Conservation (phyloP, 495 filamentous ascomycete genomes). For the Aspergillus nanangensis region DNA sequence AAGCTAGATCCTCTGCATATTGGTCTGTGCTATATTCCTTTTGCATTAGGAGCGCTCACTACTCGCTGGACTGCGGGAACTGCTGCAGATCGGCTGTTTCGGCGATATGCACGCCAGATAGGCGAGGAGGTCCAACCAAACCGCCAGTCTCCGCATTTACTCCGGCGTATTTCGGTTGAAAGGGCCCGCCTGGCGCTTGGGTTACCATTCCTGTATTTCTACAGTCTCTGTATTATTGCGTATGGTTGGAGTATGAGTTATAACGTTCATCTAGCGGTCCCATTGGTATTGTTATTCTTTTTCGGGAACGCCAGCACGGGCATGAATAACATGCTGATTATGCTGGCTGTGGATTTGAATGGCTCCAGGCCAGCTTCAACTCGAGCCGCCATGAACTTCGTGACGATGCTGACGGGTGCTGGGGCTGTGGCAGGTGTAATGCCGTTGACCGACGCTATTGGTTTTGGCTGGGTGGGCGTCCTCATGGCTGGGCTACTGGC, state of each 20-base stretch:
- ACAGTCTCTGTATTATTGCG: slow-evolving; percentile 22
- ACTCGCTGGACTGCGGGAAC: slow-evolving; percentile 29
- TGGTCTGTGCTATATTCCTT: slow-evolving; percentile 44
- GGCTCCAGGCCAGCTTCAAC: slow-evolving; percentile 35
- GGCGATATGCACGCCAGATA: slow-evolving; percentile 32
- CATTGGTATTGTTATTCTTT: slow-evolving; percentile 38
- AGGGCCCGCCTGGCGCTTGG: slow-evolving; percentile 27
- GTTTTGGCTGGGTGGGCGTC: slow-evolving; percentile 44
- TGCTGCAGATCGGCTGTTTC: slow-evolving; percentile 40
- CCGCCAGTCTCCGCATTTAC: slow-evolving; percentile 39
- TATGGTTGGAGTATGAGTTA: slow-evolving; percentile 47
- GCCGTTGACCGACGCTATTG: slow-evolving; percentile 39
- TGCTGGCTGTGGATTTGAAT: slow-evolving; percentile 44
- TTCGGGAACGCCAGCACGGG: slow-evolving; percentile 25
- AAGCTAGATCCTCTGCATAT: slow-evolving; percentile 38
- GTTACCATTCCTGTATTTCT: slow-evolving; percentile 30
- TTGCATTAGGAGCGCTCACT: slow-evolving; percentile 35
- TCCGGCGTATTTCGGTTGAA: slow-evolving; percentile 32
- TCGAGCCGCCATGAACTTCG: slow-evolving; percentile 45
- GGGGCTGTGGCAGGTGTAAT: slow-evolving; percentile 33
- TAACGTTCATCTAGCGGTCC: slow-evolving; percentile 27
- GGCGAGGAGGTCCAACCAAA: no score
- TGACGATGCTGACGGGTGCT: slow-evolving; percentile 40
- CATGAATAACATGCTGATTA: slow-evolving; percentile 26
- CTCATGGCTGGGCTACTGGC: slow-evolving; percentile 30